Percentiles rank a stretch among this genome's conserved stretches.
Evolutionary conservation across 2,329 filamentous ascomycete genomes (phyloP).

Genomic region (Cladosporium phlei): DNA sequence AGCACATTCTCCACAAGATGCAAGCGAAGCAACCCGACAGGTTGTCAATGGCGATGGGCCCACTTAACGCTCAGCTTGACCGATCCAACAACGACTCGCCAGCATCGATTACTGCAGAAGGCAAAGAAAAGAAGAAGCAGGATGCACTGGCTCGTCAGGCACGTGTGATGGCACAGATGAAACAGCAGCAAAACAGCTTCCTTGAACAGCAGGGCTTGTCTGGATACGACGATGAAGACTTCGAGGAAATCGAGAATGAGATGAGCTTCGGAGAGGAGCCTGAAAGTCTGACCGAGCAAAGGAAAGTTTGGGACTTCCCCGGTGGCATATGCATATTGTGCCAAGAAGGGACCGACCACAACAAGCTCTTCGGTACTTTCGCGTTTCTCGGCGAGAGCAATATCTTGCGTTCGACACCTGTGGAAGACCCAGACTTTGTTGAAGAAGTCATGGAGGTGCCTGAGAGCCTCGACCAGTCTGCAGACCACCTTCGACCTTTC

Average conservation of each 20-base stretch:
- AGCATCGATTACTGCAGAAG: slow-evolving; percentile 56
- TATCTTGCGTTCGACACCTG: slow-evolving; percentile 80
- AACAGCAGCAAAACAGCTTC: slow-evolving; percentile 94
- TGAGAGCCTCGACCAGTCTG: slow-evolving; percentile 75
- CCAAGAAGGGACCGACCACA: slow-evolving; percentile 91
- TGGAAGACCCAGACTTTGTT: slow-evolving; percentile 76
- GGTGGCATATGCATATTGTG: slow-evolving; percentile 91
- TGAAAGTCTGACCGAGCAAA: slow-evolving; percentile 52
- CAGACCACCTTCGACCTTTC: slow-evolving; percentile 79
- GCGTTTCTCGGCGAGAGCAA: slow-evolving; percentile 81
- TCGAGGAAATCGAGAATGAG: slow-evolving; percentile 66
- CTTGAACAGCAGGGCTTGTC: slow-evolving; percentile 83
- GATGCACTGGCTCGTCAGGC: slow-evolving; percentile 86
- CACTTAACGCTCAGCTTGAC: slow-evolving; percentile 62
- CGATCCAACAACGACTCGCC: slow-evolving; percentile 77
- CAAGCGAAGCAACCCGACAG: slow-evolving; percentile 72
- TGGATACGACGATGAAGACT: slow-evolving; percentile 81
- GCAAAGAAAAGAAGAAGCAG: slow-evolving; percentile 81
- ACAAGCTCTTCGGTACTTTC: slow-evolving; percentile 86
- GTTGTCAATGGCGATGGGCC: slow-evolving; percentile 64
- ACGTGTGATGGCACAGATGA: slow-evolving; percentile 95
- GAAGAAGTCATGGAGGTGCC: slow-evolving; percentile 77
- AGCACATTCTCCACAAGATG: slow-evolving; percentile 75
- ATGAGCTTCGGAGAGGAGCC: slow-evolving; percentile 55
- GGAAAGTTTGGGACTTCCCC: slow-evolving; percentile 84